Evolutionary conservation across 2,329 filamentous ascomycete genomes (phyloP).

Genomic region (Ophiognomonia clavigignenti-juglandacearum): DNA sequence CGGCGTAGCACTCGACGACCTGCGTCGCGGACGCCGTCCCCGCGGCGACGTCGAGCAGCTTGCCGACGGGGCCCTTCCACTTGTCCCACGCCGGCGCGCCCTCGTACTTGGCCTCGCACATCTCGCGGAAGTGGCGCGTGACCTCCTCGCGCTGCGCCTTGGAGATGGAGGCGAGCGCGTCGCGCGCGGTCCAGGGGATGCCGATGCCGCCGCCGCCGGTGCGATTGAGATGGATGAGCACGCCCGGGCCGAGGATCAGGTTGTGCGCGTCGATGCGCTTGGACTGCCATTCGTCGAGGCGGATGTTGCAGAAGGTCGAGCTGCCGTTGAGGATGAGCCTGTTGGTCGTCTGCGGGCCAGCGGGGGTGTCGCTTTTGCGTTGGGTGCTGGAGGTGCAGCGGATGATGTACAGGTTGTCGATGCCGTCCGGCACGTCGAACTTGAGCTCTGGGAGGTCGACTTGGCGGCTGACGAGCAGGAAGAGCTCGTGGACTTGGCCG

Average conservation of each 20-base stretch:
- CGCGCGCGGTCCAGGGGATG: conserved; percentile 15
- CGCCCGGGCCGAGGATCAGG: conserved; percentile 15
- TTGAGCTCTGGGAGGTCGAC: conserved; percentile 11
- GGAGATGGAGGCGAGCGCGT: conserved; percentile 13
- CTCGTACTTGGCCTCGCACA: conserved; percentile 16
- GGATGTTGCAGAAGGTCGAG: conserved; percentile 13
- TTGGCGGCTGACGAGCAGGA: conserved; percentile 14
- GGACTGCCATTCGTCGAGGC: conserved; percentile 16
- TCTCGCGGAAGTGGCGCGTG: conserved; percentile 12
- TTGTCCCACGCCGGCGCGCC: conserved; percentile 12
- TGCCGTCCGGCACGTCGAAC: conserved; percentile 9
- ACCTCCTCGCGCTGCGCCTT: conserved; percentile 15
- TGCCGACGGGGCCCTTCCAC: conserved; percentile 16
- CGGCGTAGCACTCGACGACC: conserved; percentile 15
- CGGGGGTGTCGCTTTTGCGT: neutral
- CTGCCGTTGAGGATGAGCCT: conserved; percentile 13
- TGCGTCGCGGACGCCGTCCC: conserved; percentile 9
- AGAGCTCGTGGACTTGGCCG: conserved; percentile 15
- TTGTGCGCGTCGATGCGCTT: conserved; percentile 15
- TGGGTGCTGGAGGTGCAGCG: conserved; percentile 11
- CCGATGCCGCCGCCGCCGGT: no score
- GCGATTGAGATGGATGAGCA: conserved; percentile 15
- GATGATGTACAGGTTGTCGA: conserved; percentile 16
- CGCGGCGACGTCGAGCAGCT: conserved; percentile 15
- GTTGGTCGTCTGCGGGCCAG: conserved; percentile 7